Percentiles rank a stretch among this genome's conserved stretches.
phyloP scores from a whole-genome alignment of 208 protist species.

The Naegleria gruberi region DNA sequence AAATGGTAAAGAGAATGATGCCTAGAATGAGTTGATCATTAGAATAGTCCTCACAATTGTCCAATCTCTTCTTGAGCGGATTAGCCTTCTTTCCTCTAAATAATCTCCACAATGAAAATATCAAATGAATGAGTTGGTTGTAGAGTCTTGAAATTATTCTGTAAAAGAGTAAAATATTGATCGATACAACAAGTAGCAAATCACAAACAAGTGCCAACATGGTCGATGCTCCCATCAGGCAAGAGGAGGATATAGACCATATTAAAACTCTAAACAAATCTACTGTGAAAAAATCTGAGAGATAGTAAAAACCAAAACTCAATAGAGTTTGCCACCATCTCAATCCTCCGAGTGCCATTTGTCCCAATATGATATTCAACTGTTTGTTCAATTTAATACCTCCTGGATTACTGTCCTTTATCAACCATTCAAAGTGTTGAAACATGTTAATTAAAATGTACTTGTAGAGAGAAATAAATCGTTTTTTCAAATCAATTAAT shows the following conservation, averaged over 20 bases:
- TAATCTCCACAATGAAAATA: conserved; percentile 51
- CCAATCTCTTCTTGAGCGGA: conserved; percentile 72
- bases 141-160: neutral
- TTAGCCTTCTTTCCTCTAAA: conserved; percentile 81
- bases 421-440: neutral
- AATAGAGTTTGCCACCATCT: neutral
- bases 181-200: neutral
- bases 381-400: neutral
- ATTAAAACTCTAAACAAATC: neutral
- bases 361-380: neutral
- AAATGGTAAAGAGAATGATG: conserved; percentile 73
- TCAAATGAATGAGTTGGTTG: neutral
- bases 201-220: neutral
- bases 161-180: neutral
- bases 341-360: neutral
- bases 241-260: neutral
- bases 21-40: conserved; percentile 77
- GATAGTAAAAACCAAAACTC: neutral
- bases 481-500: too few relatives aligned
- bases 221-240: neutral
- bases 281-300: neutral
- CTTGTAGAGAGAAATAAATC: too few relatives aligned
- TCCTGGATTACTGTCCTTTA: neutral
- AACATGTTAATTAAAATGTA: too few relatives aligned
- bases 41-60: conserved; percentile 69